Conservation (phyloP, 2,329 filamentous ascomycete species). For the Arthrobotrys conoides region DNA sequence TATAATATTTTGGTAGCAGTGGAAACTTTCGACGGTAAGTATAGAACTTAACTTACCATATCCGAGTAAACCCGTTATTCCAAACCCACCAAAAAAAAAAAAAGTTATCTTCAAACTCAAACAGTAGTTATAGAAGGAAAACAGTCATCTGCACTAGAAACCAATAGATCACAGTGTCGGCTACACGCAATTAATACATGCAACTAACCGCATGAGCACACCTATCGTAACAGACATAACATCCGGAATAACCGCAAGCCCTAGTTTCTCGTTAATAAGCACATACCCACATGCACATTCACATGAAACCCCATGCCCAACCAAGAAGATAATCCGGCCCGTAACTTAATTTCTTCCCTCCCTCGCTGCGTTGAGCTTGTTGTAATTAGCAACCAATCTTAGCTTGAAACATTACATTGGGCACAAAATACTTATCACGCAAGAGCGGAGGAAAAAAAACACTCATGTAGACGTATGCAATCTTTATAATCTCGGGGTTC, state of each 20-base stretch:
- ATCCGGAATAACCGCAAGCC: constrained; percentile 1
- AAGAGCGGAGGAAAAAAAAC: not conserved
- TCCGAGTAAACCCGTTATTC: no score
- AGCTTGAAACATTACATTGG: not conserved
- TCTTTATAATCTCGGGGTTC: constrained; percentile 9
- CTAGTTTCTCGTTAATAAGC: not conserved
- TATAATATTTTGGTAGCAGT: no score
- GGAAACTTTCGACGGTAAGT: no score
- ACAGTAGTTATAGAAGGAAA: no score
- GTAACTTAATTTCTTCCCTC: not conserved
- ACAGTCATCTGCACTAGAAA: no score
- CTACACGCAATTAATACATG: not conserved
- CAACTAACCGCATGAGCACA: not conserved
- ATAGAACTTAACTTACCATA: no score
- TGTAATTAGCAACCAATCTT: constrained; percentile 1
- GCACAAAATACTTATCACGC: constrained; percentile 13
- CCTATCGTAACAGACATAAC: not conserved
- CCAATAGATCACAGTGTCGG: not conserved
- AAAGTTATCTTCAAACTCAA: no score
- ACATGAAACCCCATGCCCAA: not conserved
- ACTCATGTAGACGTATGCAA: constrained; percentile 9
- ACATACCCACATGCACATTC: not conserved
- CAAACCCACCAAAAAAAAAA: no score
- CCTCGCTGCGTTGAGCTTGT: not conserved
- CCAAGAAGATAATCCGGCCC: not conserved